These are phyloP conservation scores for Cladorrhinum samala DNA, from an alignment of 495 filamentous ascomycete species.

Conservation along the genomic window DNA sequence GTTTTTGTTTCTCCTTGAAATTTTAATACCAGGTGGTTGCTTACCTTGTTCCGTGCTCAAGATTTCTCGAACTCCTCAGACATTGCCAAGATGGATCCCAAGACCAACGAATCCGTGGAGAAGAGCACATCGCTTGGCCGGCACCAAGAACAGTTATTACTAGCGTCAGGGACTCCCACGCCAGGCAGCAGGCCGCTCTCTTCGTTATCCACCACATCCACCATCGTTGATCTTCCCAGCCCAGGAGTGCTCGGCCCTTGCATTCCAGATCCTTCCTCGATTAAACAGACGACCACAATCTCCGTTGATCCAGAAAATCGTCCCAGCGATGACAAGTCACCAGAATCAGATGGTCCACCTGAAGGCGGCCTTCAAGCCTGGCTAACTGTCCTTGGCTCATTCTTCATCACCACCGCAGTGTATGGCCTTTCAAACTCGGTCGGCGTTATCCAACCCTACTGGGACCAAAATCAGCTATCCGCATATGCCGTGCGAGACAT, in stretches of 20 bases:
- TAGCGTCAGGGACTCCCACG: too few species aligned
- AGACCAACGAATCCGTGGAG: background rate
- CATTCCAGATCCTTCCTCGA: background rate
- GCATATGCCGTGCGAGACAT: constrained; percentile 19
- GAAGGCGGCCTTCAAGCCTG: constrained; percentile 35
- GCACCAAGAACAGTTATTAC: too few species aligned
- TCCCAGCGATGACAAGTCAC: background rate
- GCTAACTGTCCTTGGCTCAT: constrained; percentile 30
- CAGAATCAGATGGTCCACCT: constrained; percentile 18
- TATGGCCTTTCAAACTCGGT: constrained; percentile 39
- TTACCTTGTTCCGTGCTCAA: too few species aligned
- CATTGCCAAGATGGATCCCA: background rate
- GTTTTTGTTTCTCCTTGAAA: too few species aligned
- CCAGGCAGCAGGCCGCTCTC: background rate
- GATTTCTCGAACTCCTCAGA: too few species aligned
- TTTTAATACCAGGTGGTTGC: too few species aligned
- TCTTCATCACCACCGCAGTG: constrained; percentile 27
- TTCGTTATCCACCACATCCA: background rate
- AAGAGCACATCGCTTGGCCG: too few species aligned
- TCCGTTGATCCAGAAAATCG: background rate
- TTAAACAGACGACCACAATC: background rate
- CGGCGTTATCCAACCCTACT: constrained; percentile 44
- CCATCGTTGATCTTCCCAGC: background rate
- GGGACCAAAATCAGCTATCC: constrained; percentile 25
- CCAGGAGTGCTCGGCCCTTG: too few species aligned